Percentiles rank a stretch among this genome's conserved stretches.
phyloP scores from a whole-genome alignment of 169 alveolate genomes.

The Eimeria brunetti region DNA sequence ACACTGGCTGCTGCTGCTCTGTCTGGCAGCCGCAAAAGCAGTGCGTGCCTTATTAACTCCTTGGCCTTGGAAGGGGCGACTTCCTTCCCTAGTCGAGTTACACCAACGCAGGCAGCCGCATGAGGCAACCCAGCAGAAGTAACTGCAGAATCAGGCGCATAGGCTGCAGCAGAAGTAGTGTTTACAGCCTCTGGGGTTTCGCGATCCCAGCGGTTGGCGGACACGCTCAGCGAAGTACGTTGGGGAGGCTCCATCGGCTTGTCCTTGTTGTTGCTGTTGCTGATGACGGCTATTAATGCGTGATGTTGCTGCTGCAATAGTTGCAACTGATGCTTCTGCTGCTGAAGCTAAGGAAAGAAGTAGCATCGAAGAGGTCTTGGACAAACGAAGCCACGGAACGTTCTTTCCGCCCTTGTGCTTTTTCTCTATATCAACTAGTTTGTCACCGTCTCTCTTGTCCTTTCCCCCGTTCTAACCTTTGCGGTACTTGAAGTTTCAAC shows the following conservation, averaged over 20 bases:
- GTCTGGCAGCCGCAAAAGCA: conserved; percentile 14
- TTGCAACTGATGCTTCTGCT: not conserved
- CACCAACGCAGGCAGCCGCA: not conserved
- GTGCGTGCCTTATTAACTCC: conserved; percentile 12
- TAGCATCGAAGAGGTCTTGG: not conserved
- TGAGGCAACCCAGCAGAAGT: not conserved
- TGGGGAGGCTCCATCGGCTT: conserved; percentile 1
- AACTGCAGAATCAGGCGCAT: not conserved
- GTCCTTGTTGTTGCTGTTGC: conserved; percentile 3
- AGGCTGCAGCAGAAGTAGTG: not conserved
- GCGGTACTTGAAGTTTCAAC: not conserved
- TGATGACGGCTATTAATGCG: not conserved
- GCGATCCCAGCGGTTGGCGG: not conserved
- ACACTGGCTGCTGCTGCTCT: not conserved
- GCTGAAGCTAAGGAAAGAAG: not conserved
- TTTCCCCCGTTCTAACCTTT: not conserved
- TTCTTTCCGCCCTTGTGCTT: not conserved
- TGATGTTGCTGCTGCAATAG: not conserved
- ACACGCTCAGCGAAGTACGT: not conserved
- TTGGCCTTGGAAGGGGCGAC: conserved; percentile 35
- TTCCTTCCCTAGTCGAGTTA: not conserved
- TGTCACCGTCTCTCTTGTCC: not conserved
- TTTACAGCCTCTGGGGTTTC: not conserved
- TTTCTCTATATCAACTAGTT: not conserved
- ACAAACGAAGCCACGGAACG: not conserved